Conservation (phyloP, 441 rosid species). For the Omphalea diandra region DNA sequence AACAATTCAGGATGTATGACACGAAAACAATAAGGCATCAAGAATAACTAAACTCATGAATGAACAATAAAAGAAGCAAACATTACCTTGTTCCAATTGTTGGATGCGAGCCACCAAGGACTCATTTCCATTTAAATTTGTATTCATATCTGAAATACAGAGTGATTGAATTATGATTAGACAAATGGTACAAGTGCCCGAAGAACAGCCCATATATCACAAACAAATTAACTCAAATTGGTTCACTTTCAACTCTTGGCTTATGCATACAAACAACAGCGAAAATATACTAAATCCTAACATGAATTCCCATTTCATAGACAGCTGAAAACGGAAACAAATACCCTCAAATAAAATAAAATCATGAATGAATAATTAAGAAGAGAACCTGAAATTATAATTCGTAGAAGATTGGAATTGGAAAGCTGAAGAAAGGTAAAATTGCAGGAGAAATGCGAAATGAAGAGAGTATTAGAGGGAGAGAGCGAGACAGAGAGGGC, state of each 20-base stretch:
- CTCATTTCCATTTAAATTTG: slow-evolving; percentile 40
- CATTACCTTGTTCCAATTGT: slow-evolving; percentile 72
- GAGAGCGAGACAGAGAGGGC: no score
- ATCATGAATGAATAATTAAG: background rate
- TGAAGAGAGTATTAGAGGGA: background rate
- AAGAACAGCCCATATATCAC: no score
- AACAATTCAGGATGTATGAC: background rate
- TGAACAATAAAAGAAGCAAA: slow-evolving; percentile 3
- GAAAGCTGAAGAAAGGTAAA: background rate
- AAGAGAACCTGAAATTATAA: background rate
- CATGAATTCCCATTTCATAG: background rate
- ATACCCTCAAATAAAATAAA: background rate
- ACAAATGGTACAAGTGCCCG: background rate
- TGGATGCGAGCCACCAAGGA: slow-evolving; percentile 57
- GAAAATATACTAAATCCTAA: no score
- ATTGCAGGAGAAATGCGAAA: background rate
- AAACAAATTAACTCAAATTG: background rate
- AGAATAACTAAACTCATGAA: background rate
- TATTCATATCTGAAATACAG: slow-evolving; percentile 50
- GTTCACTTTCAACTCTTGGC: background rate
- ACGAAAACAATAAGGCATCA: background rate
- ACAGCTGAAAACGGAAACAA: background rate
- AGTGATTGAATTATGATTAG: background rate
- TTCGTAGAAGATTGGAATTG: background rate
- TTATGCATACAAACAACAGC: background rate